Evolutionary conservation across 2,329 filamentous ascomycete species (phyloP).

Genomic region (Colletotrichum lindemuthianum): DNA sequence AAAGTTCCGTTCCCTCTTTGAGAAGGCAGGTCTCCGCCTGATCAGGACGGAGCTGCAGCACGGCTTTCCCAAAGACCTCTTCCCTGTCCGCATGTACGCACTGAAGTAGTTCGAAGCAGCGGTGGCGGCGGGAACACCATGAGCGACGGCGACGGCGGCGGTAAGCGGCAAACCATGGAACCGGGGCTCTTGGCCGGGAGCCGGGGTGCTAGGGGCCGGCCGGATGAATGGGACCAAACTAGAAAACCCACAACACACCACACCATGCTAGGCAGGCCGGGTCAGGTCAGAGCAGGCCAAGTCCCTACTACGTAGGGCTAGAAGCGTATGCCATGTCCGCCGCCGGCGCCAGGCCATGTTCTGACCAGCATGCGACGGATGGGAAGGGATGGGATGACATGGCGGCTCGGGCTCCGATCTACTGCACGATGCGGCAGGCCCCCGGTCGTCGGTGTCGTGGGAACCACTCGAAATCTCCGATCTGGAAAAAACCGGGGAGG

Average conservation of each 20-base stretch:
- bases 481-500: constrained; percentile 25
- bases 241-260: neutral
- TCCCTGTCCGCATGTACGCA: constrained; percentile 83
- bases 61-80: constrained; percentile 75
- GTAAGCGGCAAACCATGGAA: constrained; percentile 33
- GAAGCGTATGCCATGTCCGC: constrained; percentile 13
- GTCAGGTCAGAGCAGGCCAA: neutral
- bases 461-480: constrained; percentile 35
- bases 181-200: constrained; percentile 19
- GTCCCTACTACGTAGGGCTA: neutral
- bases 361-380: constrained; percentile 1
- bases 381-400: constrained; percentile 29
- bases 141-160: constrained; percentile 16
- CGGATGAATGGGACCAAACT: constrained; percentile 7
- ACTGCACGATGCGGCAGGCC: constrained; percentile 34
- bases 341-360: constrained; percentile 1
- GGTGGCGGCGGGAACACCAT: constrained; percentile 15
- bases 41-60: constrained; percentile 76
- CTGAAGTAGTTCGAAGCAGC: constrained; percentile 55
- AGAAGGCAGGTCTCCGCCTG: constrained; percentile 73
- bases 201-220: constrained; percentile 20
- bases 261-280: neutral
- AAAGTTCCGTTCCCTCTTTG: constrained; percentile 77
- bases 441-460: constrained; percentile 29
- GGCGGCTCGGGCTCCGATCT: constrained; percentile 35